Conservation (phyloP, 441 rosid genomes). For the Brassica hybrid region DNA sequence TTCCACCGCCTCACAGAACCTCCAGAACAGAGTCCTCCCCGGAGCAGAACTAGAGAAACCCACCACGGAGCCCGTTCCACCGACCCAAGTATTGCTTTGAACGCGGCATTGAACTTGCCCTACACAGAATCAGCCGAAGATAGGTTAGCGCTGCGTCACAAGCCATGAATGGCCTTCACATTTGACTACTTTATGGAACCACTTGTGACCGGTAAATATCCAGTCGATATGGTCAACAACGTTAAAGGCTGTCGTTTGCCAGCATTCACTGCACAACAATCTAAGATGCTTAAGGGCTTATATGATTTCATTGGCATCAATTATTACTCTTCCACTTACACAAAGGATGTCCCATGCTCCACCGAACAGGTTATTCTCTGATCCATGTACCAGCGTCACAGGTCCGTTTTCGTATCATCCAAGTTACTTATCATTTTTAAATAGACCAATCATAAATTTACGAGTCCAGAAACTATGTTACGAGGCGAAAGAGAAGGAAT, state of each 20-base stretch:
- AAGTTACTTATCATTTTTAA: no score
- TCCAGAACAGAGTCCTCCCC: no score
- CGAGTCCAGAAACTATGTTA: no score
- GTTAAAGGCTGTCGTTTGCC: constrained; percentile 46
- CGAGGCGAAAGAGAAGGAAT: no score
- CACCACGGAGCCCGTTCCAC: no score
- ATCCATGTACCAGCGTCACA: constrained; percentile 9
- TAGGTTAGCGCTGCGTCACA: constrained; percentile 41
- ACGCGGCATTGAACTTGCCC: constrained; percentile 40
- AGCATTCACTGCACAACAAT: constrained; percentile 43
- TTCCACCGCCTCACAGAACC: no score
- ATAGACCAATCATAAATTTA: no score
- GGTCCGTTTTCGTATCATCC: no score
- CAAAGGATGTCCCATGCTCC: constrained; percentile 35
- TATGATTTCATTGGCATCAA: constrained; percentile 45
- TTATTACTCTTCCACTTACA: constrained; percentile 41
- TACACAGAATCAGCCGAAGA: constrained; percentile 34
- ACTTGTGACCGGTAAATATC: constrained; percentile 49
- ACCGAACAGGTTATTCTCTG: constrained; percentile 33
- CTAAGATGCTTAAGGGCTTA: constrained; percentile 40
- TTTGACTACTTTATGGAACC: constrained; percentile 3
- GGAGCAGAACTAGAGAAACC: no score
- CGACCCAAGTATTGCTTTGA: constrained; percentile 35
- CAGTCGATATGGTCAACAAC: constrained; percentile 43
- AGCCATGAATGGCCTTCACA: constrained; percentile 39